phyloP scores from a whole-genome alignment of 2,329 filamentous ascomycete species.

The Fusarium nurragi region DNA sequence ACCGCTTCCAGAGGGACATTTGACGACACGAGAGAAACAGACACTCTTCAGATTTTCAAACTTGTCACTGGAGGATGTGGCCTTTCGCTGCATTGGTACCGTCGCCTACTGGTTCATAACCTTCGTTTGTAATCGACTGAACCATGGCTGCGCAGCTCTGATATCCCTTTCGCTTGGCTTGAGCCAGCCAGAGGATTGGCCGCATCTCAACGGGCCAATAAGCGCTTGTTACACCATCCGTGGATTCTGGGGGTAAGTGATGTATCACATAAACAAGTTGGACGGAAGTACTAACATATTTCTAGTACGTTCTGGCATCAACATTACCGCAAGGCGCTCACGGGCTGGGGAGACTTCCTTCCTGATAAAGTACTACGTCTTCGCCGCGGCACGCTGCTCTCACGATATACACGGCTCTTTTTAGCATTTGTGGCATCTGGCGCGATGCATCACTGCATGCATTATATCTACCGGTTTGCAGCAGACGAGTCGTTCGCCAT shows the following conservation, averaged over 20 bases:
- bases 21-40: not conserved
- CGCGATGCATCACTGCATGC: not conserved
- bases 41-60: not conserved
- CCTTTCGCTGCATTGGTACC: not conserved
- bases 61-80: not conserved
- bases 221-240: constrained; percentile 3
- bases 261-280: fast-evolving
- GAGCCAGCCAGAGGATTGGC: not conserved
- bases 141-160: not conserved
- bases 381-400: not conserved
- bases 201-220: not conserved
- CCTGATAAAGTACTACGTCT: not conserved
- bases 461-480: not conserved
- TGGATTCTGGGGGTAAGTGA: constrained; percentile 7
- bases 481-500: not conserved
- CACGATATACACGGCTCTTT: not conserved
- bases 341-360: not conserved
- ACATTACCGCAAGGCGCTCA: not conserved
- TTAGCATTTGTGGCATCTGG: not conserved
- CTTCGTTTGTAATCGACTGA: not conserved
- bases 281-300: fast-evolving
- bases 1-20: not conserved
- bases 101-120: not conserved
- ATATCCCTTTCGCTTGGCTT: not conserved
- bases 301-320: constrained; percentile 6